Evolutionary conservation across 306 rosid species (phyloP).

Genomic region (peach (Prunus persica)): Prunus_persica_NCBIv2 NC_034010.1:19724001-19724500

Average conservation of each 20-base stretch:
- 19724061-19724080: no score
- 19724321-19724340: neutral
- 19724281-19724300: neutral
- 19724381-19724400: neutral
- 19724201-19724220: neutral
- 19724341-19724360: neutral
- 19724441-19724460: no score
- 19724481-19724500: neutral
- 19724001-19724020: accelerated
- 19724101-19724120: neutral
- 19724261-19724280: neutral
- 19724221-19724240: neutral
- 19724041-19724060: no score
- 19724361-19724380: neutral
- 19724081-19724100: no score
- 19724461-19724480: neutral
- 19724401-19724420: neutral
- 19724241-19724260: neutral
- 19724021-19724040: no score
- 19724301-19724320: no score
- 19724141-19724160: neutral
- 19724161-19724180: neutral
- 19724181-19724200: neutral
- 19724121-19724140: neutral
- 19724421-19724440: neutral